These are phyloP conservation scores for Euryodendron excelsum DNA, from an alignment of 148 eudicot genomes.

Conservation along the genomic window DNA sequence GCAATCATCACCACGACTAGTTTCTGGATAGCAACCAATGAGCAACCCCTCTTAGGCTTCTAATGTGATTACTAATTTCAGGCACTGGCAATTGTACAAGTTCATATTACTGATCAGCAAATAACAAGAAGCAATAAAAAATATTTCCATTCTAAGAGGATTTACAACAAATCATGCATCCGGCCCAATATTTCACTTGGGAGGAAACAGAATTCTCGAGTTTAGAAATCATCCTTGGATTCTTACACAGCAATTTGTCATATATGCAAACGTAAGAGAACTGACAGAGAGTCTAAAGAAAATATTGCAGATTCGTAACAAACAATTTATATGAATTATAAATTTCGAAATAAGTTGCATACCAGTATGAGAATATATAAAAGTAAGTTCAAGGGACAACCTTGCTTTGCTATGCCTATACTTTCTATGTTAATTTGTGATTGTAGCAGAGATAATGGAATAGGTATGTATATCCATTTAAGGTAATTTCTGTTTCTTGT, in stretches of 20 bases:
- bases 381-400: no score
- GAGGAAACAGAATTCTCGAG: not conserved
- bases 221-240: not conserved
- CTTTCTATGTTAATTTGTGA: not conserved
- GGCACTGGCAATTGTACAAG: no score
- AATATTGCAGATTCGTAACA: not conserved
- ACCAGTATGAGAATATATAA: no score
- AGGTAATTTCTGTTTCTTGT: not conserved
- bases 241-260: not conserved
- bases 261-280: not conserved
- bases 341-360: not conserved
- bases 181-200: no score
- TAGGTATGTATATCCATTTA: not conserved
- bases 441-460: not conserved
- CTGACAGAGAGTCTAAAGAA: not conserved
- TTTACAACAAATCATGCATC: no score
- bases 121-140: no score
- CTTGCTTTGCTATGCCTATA: not conserved
- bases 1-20: no score
- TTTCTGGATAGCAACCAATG: no score
- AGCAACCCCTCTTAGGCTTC: no score
- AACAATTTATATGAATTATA: not conserved
- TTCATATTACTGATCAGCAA: no score
- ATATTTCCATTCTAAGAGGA: no score
- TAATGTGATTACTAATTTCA: no score